Conservation (phyloP, 2,329 filamentous ascomycete genomes). For the Ramichloridium luteum region DNA sequence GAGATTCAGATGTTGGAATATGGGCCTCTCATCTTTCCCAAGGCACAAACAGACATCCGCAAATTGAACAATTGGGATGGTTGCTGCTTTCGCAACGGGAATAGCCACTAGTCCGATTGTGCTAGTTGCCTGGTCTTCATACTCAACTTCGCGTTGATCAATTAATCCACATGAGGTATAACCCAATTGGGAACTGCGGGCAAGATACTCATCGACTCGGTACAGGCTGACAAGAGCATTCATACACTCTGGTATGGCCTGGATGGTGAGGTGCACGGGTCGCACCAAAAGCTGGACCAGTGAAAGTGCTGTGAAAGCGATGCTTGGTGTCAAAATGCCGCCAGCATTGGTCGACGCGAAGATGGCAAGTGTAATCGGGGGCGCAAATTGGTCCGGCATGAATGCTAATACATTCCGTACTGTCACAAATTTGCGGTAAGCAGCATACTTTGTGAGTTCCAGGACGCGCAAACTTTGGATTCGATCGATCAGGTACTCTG, state of each 20-base stretch:
- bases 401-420: constrained; percentile 12
- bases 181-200: too few species aligned
- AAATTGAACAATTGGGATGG: too few species aligned
- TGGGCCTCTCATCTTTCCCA: too few species aligned
- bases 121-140: too few species aligned
- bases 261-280: constrained; percentile 10
- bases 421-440: constrained; percentile 12
- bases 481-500: constrained; percentile 9
- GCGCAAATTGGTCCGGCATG: constrained; percentile 8
- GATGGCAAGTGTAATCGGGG: constrained; percentile 11
- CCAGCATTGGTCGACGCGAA: constrained; percentile 6
- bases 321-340: constrained; percentile 7
- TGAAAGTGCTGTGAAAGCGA: constrained; percentile 12
- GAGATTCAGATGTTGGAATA: too few species aligned
- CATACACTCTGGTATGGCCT: constrained; percentile 10
- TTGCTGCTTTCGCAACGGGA: too few species aligned
- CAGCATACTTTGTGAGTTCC: constrained; percentile 10
- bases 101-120: too few species aligned
- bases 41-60: too few species aligned
- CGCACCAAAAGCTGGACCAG: constrained; percentile 8
- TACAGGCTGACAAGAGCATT: constrained; percentile 13
- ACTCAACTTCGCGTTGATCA: too few species aligned
- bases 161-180: too few species aligned
- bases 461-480: constrained; percentile 11
- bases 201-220: too few species aligned